Evolutionary conservation across 2,329 filamentous ascomycete species (phyloP).

Genomic region (Colletotrichum sp.): DNA sequence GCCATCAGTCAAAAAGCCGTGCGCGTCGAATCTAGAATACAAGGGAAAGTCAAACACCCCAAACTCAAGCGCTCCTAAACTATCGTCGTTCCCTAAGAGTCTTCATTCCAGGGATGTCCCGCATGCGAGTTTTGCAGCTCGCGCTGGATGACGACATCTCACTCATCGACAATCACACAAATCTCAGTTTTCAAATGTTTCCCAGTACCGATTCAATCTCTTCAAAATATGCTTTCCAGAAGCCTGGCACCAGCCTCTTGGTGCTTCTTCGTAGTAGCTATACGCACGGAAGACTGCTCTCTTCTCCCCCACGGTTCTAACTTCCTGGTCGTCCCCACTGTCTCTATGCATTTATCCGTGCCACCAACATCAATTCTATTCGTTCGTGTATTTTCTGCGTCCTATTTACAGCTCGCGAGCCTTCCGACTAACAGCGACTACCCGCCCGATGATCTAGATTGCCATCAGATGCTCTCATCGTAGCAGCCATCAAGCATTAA

Average conservation of each 20-base stretch:
- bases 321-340: background rate
- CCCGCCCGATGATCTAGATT: background rate
- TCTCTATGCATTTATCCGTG: background rate
- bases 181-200: background rate
- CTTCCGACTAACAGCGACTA: background rate
- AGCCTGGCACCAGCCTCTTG: background rate
- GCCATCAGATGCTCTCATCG: background rate
- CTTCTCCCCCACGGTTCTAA: background rate
- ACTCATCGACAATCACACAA: background rate
- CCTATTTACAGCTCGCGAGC: background rate
- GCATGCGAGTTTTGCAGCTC: background rate
- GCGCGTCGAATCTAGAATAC: background rate
- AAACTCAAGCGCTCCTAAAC: background rate
- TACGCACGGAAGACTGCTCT: background rate
- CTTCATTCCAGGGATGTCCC: background rate
- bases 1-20: background rate
- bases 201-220: background rate
- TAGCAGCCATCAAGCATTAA: background rate
- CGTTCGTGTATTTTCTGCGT: background rate
- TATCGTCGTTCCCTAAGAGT: background rate
- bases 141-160: background rate
- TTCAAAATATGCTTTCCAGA: background rate
- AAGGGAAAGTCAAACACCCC: background rate
- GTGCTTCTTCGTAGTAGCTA: background rate
- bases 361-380: background rate